phyloP scores from a whole-genome alignment of 140 eudicot genomes.

The Bidens hawaiensis region DNA sequence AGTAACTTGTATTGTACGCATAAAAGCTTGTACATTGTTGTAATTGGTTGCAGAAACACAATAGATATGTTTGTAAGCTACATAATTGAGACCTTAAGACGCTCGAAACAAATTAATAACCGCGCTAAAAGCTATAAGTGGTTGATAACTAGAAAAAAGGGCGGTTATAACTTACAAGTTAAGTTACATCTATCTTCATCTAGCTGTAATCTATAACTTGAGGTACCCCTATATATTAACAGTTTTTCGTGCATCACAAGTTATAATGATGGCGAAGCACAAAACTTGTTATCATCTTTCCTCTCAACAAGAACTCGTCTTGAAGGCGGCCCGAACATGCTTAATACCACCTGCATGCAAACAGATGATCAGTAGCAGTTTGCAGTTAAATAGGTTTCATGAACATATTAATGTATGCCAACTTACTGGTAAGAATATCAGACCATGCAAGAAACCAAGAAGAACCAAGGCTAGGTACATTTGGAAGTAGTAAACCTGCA shows the following conservation, averaged over 20 bases:
- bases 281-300: constrained; percentile 67
- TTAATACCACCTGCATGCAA: constrained; percentile 70
- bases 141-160: background rate
- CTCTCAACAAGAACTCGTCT: constrained; percentile 58
- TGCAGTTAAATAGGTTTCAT: background rate
- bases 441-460: constrained; percentile 95
- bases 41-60: background rate
- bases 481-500: constrained; percentile 96
- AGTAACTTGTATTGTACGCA: constrained; percentile 12
- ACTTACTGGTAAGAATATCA: constrained; percentile 80
- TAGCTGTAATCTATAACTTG: constrained; percentile 1
- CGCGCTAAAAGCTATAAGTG: background rate
- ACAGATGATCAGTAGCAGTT: constrained; percentile 5
- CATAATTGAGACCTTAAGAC: background rate
- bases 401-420: background rate
- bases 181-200: constrained; percentile 3
- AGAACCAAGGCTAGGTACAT: constrained; percentile 95
- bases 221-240: constrained; percentile 5
- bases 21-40: constrained; percentile 10
- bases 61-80: too few species aligned
- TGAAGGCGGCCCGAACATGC: constrained; percentile 98
- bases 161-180: constrained; percentile 1
- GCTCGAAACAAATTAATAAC: background rate
- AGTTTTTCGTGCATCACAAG: background rate
- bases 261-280: constrained; percentile 46